Conservation (phyloP, 495 filamentous ascomycete genomes). For the Elaphomyces granulatus region DNA sequence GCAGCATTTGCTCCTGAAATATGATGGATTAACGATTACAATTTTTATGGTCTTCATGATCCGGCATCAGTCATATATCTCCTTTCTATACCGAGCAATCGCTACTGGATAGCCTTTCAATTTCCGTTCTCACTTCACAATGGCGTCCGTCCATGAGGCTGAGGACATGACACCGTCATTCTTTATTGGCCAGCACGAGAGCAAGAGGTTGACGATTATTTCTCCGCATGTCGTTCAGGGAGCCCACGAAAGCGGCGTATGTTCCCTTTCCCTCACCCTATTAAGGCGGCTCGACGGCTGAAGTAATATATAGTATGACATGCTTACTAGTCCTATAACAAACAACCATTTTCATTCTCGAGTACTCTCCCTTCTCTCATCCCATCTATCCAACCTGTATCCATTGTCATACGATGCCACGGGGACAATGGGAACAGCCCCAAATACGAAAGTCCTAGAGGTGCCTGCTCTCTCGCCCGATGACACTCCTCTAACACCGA, state of each 20-base stretch:
- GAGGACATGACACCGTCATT: conserved; percentile 49
- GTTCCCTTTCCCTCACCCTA: conserved; percentile 7
- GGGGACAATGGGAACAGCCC: conserved; percentile 23
- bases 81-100: too few relatives aligned
- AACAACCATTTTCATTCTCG: conserved; percentile 67
- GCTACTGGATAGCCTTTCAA: neutral
- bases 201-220: conserved; percentile 43
- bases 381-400: conserved; percentile 32
- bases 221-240: conserved; percentile 48
- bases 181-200: conserved; percentile 77
- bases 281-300: neutral
- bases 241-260: conserved; percentile 45
- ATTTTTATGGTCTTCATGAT: too few relatives aligned
- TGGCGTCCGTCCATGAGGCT: conserved; percentile 31
- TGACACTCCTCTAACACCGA: conserved; percentile 63
- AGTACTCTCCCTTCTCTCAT: conserved; percentile 49
- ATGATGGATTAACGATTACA: too few relatives aligned
- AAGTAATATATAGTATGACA: conserved; percentile 57
- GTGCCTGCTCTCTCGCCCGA: conserved; percentile 55
- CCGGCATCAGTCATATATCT: too few relatives aligned
- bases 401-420: conserved; percentile 17
- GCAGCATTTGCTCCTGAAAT: too few relatives aligned
- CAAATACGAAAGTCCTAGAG: conserved; percentile 34
- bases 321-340: conserved; percentile 81
- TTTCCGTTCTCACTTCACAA: conserved; percentile 8